These are phyloP conservation scores for Yamadazyma taylorii DNA, from an alignment of 1,139 yeast species.

Conservation along the genomic window DNA sequence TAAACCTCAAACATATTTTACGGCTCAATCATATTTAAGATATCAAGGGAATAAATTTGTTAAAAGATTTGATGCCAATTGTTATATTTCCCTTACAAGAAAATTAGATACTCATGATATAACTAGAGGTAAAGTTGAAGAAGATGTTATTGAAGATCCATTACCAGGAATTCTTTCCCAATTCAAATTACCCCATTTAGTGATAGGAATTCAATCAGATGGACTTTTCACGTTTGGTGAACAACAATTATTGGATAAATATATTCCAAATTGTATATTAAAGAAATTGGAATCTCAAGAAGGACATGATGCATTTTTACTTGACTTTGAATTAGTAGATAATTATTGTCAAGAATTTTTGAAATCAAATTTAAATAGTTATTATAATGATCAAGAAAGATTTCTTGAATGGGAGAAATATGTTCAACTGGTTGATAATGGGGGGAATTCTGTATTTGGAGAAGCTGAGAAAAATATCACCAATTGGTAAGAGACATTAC, in stretches of 20 bases:
- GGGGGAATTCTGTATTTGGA: slow-evolving; percentile 82
- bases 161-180: slow-evolving; percentile 46
- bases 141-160: slow-evolving; percentile 30
- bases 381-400: slow-evolving; percentile 46
- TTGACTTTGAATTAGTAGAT: slow-evolving; percentile 85
- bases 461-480: slow-evolving; percentile 89
- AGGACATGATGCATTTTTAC: slow-evolving; percentile 94
- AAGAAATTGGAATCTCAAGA: slow-evolving; percentile 87
- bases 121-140: slow-evolving; percentile 61
- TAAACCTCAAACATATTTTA: slow-evolving; percentile 82
- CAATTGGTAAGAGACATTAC: slow-evolving; percentile 69
- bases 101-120: slow-evolving; percentile 94
- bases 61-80: slow-evolving; percentile 89
- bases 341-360: slow-evolving; percentile 67
- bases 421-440: slow-evolving; percentile 39
- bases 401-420: slow-evolving; percentile 53
- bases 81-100: slow-evolving; percentile 90
- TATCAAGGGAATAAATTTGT: slow-evolving; percentile 93
- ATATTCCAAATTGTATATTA: slow-evolving; percentile 68
- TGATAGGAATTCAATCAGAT: slow-evolving; percentile 89
- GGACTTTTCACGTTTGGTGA: slow-evolving; percentile 91
- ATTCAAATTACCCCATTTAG: slow-evolving; percentile 70
- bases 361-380: slow-evolving; percentile 53
- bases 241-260: slow-evolving; percentile 77
- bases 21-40: slow-evolving; percentile 91